Percentiles rank a stretch among this genome's conserved stretches.
Evolutionary conservation across 805 yeast genomes (phyloP).

Genomic region (Cyberlindnera mrakii): DNA sequence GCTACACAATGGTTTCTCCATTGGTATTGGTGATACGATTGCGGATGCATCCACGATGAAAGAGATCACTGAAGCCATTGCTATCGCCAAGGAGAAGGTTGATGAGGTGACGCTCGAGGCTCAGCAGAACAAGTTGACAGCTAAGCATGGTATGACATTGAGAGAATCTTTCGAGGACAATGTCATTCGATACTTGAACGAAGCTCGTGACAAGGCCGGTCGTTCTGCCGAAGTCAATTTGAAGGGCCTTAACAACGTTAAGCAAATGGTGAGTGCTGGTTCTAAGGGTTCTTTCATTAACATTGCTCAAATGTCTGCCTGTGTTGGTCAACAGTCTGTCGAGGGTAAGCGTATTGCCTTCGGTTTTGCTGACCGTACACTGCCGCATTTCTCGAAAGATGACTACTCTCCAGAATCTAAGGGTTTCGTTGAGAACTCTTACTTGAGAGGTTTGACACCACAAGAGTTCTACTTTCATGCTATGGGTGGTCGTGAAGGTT

Average conservation of each 20-base stretch:
- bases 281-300: constrained; percentile 98
- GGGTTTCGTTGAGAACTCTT: constrained; percentile 97
- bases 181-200: constrained; percentile 89
- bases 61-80: constrained; percentile 86
- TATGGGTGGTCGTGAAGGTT: constrained; percentile 99
- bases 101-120: constrained; percentile 92
- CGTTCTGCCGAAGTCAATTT: constrained; percentile 95
- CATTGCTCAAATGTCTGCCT: constrained; percentile 98
- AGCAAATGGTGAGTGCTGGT: constrained; percentile 99
- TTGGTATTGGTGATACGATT: constrained; percentile 99
- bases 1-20: constrained; percentile 93
- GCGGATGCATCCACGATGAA: constrained; percentile 97
- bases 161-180: constrained; percentile 98
- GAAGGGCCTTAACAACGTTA: constrained; percentile 91
- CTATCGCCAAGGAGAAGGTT: constrained; percentile 88
- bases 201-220: constrained; percentile 99
- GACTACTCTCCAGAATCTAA: constrained; percentile 98
- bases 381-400: constrained; percentile 97
- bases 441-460: constrained; percentile 94
- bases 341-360: constrained; percentile 99
- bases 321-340: constrained; percentile 99
- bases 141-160: constrained; percentile 99
- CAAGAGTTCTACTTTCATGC: constrained; percentile 99
- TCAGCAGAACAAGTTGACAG: constrained; percentile 78
- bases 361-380: constrained; percentile 92